A percentile compares a stretch with the other conserved stretches of the same genome.
Conservation (phyloP, 306 rosid species). For the Benincasa hispida region DNA sequence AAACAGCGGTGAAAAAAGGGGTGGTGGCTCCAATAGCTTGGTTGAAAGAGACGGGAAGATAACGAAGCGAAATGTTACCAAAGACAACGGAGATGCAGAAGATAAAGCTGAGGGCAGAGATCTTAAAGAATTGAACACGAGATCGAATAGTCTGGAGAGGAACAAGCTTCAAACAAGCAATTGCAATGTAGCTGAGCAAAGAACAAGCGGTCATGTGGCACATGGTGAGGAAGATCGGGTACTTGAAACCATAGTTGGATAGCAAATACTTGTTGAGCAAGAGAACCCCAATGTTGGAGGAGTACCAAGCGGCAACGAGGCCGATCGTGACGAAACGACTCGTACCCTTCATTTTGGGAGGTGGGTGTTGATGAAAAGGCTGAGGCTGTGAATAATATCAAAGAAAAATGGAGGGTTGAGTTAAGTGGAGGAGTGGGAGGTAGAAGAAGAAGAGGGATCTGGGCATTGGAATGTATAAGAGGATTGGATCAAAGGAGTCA, state of each 20-base stretch:
- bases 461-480: background rate
- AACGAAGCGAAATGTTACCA: constrained; percentile 15
- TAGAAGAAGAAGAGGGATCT: background rate
- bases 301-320: constrained; percentile 11
- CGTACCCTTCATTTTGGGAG: constrained; percentile 11
- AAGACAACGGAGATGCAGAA: constrained; percentile 20
- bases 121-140: constrained; percentile 14
- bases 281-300: constrained; percentile 17
- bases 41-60: constrained; percentile 15
- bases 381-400: background rate
- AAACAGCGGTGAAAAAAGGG: constrained; percentile 13
- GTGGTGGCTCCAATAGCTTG: constrained; percentile 15
- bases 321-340: constrained; percentile 14
- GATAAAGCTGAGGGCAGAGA: constrained; percentile 16
- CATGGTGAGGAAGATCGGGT: constrained; percentile 19
- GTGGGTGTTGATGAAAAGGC: background rate
- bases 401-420: background rate
- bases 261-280: constrained; percentile 19
- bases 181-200: constrained; percentile 12
- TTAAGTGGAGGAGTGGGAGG: constrained; percentile 3
- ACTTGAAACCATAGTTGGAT: constrained; percentile 16
- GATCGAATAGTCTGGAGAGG: constrained; percentile 13
- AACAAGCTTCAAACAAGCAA: constrained; percentile 14
- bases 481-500: too few species aligned
- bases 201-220: constrained; percentile 19